A percentile compares a stretch with the other conserved stretches of the same genome.
Conservation (phyloP, 192 early-diverging fungal species). For the Entomortierella chlamydospora region DNA sequence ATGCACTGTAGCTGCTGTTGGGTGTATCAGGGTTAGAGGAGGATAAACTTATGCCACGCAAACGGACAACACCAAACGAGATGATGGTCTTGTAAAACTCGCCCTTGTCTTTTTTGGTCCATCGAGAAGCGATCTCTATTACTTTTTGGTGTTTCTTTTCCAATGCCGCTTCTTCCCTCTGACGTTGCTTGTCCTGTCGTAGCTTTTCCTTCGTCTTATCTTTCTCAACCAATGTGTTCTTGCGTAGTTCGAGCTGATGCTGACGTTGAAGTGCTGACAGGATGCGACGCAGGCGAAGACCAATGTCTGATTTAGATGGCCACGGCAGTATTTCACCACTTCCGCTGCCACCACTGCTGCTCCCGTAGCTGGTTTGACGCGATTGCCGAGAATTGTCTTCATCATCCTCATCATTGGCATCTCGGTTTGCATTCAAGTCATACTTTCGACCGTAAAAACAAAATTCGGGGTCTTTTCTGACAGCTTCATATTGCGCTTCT, state of each 20-base stretch:
- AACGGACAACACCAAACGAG: slow-evolving; percentile 65
- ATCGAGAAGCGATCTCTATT: slow-evolving; percentile 56
- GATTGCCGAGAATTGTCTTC: slow-evolving; percentile 22
- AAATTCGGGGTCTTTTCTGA: slow-evolving; percentile 65
- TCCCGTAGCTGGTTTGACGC: slow-evolving; percentile 12
- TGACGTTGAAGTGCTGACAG: slow-evolving; percentile 66
- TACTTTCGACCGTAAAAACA: slow-evolving; percentile 63
- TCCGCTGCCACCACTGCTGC: background rate
- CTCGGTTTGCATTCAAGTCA: slow-evolving; percentile 44
- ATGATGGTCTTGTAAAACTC: slow-evolving; percentile 66
- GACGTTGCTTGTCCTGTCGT: slow-evolving; percentile 50
- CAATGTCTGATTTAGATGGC: slow-evolving; percentile 73
- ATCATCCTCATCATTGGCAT: slow-evolving; percentile 51
- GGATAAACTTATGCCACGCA: slow-evolving; percentile 17
- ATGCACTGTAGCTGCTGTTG: slow-evolving; percentile 65
- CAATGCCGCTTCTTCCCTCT: slow-evolving; percentile 53
- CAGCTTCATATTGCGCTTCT: slow-evolving; percentile 51
- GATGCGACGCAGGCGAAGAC: slow-evolving; percentile 66
- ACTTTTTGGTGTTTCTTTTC: slow-evolving; percentile 55
- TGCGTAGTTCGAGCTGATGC: slow-evolving; percentile 56
- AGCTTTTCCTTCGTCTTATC: slow-evolving; percentile 53
- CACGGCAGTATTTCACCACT: slow-evolving; percentile 58
- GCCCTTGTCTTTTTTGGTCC: slow-evolving; percentile 63
- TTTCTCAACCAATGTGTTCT: slow-evolving; percentile 51
- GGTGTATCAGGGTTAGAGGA: slow-evolving; percentile 17